phyloP scores from a whole-genome alignment of 129 eudicot genomes.

The Ambrosia trifida region DNA sequence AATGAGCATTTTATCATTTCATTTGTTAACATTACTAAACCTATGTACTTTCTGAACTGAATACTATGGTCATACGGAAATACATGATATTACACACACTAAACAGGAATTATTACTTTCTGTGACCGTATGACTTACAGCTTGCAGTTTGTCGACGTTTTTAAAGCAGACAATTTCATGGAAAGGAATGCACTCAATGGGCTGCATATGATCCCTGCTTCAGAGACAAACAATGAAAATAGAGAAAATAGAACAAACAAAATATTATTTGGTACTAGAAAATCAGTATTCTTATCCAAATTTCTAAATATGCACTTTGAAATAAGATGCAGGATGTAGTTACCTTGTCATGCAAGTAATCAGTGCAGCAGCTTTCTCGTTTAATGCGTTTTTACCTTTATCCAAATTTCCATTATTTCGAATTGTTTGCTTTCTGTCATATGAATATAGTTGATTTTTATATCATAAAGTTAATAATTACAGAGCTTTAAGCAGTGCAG shows the following conservation, averaged over 20 bases:
- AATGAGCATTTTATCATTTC: neutral
- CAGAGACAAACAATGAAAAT: slow-evolving; percentile 22
- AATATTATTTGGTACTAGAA: slow-evolving; percentile 2
- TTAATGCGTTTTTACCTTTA: slow-evolving; percentile 36
- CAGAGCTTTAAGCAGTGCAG: neutral
- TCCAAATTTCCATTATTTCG: slow-evolving; percentile 43
- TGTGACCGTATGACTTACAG: slow-evolving; percentile 48
- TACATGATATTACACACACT: neutral
- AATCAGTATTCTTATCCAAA: neutral
- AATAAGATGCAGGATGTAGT: neutral
- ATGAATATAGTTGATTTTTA: slow-evolving; percentile 22
- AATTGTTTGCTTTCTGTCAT: slow-evolving; percentile 52
- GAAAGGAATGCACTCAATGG: slow-evolving; percentile 61
- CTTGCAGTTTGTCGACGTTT: slow-evolving; percentile 71
- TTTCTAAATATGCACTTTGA: slow-evolving; percentile 1
- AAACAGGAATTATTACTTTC: neutral
- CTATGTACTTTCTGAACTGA: neutral
- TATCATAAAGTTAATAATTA: neutral
- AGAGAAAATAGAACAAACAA: slow-evolving; percentile 3
- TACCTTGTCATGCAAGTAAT: slow-evolving; percentile 61
- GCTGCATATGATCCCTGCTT: slow-evolving; percentile 73
- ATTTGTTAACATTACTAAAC: slow-evolving; percentile 4
- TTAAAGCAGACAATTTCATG: slow-evolving; percentile 72
- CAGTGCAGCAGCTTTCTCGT: slow-evolving; percentile 62
- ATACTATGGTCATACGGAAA: neutral